Base-by-base conservation (phyloP, 129 eudicot species). In the Saussurea involucrata region DNA sequence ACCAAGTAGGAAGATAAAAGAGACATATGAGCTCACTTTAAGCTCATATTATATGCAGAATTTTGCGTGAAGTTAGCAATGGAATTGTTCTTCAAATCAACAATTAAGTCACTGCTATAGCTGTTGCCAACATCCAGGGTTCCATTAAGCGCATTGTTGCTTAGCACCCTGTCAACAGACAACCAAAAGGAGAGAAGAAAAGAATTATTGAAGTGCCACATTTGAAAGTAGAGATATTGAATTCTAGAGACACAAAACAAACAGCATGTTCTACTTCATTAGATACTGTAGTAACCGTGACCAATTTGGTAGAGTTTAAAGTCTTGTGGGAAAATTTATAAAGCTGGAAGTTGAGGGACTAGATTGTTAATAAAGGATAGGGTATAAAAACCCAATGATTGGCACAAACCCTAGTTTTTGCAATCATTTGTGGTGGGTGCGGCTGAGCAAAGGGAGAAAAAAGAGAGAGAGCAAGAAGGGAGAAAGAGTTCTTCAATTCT, bases 101-200 rank as follows among this genome's bases (percentile, higher is more conserved):
- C 83, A 27, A 76, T 80, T 82, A 91, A 84, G 81, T 86, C 82
- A 68, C 77, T 85, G 84, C 72, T 67, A 77, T 84, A 85, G 81
- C 72, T 82, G 77, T 69, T 79, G 28, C 93, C 92, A 28, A 94
- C 68, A 81, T 89, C 80, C 80, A 94, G 78, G 67, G 73, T 89
- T 71, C 96, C 98, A 40, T 61, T 86, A 55, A 94, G 86, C 22
- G 81, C 66, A 66, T 94, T 94, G 84, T 94, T 85, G 71, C 90
- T 82, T 27, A 94, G 84, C 68, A 64, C 80, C 83, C 97, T 94
- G 91, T 72, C 44, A 78, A 49, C 13, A 60, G 60, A 75, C 36
- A 80, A 61, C 58, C 33, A 34, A 27, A 73, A 78, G 79, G 36
- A 69, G 61, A 78, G 32, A 77, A 55, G 4, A 18, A 25, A 37